phyloP scores from a whole-genome alignment of 2,329 filamentous ascomycete species.

The Penicillium sumatraense region DNA sequence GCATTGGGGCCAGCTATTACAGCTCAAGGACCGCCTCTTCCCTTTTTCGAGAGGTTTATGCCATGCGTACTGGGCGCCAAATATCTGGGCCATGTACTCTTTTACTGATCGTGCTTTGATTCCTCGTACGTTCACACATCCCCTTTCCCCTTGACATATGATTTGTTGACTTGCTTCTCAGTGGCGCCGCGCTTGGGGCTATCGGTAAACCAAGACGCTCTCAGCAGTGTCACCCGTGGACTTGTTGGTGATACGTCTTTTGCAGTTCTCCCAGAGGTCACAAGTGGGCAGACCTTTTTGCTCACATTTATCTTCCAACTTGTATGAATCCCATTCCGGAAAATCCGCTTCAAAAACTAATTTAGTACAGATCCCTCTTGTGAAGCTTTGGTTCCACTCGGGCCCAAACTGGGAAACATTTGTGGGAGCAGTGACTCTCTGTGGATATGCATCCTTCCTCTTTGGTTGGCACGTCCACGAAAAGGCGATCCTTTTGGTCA shows the following conservation, averaged over 20 bases:
- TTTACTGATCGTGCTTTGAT: conserved; percentile 86
- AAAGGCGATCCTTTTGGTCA: conserved; percentile 91
- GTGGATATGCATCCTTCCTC: conserved; percentile 93
- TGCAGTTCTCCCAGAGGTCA: conserved; percentile 86
- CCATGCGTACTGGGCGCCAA: conserved; percentile 98
- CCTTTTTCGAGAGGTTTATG: conserved; percentile 93
- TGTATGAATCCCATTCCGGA: conserved; percentile 44
- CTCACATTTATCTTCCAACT: conserved; percentile 83
- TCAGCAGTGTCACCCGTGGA: conserved; percentile 89
- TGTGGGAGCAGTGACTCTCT: conserved; percentile 85
- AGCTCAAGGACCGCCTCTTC: conserved; percentile 83
- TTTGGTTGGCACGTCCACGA: conserved; percentile 99
- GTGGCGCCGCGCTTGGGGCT: conserved; percentile 83
- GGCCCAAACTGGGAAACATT: conserved; percentile 84
- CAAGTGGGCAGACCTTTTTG: conserved; percentile 76
- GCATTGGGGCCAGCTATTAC: conserved; percentile 78
- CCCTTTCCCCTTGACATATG: too few species aligned
- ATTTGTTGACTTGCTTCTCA: conserved; percentile 47
- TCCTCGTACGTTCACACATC: conserved; percentile 64
- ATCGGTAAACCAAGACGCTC: conserved; percentile 70
- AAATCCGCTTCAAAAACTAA: conserved; percentile 16
- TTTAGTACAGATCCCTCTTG: conserved; percentile 64
- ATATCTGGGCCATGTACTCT: conserved; percentile 96
- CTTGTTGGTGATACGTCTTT: conserved; percentile 93
- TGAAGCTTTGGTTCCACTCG: conserved; percentile 74